Conservation (phyloP, 345 rosid genomes). For the Hypericum perforatum region DNA sequence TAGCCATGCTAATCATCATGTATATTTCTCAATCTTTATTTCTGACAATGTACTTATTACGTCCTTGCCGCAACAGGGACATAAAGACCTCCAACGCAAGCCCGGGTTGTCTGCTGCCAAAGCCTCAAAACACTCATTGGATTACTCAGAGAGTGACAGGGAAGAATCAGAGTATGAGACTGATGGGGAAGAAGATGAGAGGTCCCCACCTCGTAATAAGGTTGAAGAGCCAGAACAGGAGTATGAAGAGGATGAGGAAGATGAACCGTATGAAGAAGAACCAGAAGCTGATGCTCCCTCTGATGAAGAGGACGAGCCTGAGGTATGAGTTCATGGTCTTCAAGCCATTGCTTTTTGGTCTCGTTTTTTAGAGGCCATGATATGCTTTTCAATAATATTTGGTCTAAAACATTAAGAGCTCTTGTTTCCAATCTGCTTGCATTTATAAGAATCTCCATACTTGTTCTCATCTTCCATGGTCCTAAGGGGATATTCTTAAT, state of each 20-base stretch:
- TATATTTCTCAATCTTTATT: neutral
- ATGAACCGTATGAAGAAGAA: slow-evolving; percentile 40
- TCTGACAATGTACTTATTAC: neutral
- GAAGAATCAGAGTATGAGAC: slow-evolving; percentile 96
- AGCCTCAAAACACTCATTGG: slow-evolving; percentile 57
- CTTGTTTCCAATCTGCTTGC: too few species aligned
- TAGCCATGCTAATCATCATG: neutral
- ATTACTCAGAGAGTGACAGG: slow-evolving; percentile 80
- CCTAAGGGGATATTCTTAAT: too few species aligned
- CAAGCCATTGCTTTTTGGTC: too few species aligned
- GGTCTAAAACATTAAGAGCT: too few species aligned
- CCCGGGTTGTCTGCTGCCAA: slow-evolving; percentile 44
- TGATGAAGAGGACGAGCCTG: slow-evolving; percentile 45
- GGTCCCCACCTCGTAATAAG: slow-evolving; percentile 44
- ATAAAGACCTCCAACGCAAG: slow-evolving; percentile 54
- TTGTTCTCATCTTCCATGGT: too few species aligned
- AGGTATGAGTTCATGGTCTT: slow-evolving; percentile 31
- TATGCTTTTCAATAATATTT: too few species aligned
- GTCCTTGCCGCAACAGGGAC: slow-evolving; percentile 32
- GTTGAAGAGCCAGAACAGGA: slow-evolving; percentile 68
- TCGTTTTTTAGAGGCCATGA: too few species aligned
- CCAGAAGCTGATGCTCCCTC: slow-evolving; percentile 47
- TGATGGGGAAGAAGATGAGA: slow-evolving; percentile 75
- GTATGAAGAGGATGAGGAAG: slow-evolving; percentile 79
- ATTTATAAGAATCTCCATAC: too few species aligned